Conservation (phyloP, 2,329 filamentous ascomycete species). For the Harringtonia lauricola region DNA sequence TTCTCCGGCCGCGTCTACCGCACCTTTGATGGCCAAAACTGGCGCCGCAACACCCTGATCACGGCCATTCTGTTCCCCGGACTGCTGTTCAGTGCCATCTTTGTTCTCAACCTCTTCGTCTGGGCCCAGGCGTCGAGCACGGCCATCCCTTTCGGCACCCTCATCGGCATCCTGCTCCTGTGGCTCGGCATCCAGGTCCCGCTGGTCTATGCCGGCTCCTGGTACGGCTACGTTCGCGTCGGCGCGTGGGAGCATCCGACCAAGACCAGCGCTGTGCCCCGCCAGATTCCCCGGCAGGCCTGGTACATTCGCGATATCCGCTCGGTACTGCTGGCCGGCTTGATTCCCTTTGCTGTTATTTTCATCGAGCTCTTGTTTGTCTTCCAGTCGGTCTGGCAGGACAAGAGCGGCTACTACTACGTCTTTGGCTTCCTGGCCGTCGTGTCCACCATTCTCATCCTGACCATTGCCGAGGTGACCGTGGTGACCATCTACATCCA, state of each 20-base stretch:
- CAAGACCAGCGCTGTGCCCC: conserved; percentile 58
- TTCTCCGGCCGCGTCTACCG: conserved; percentile 76
- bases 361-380: conserved; percentile 17
- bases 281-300: conserved; percentile 62
- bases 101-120: conserved; percentile 78
- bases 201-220: conserved; percentile 70
- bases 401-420: conserved; percentile 88
- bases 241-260: conserved; percentile 72
- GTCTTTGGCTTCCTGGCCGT: conserved; percentile 78
- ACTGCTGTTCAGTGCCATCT: conserved; percentile 61
- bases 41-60: conserved; percentile 64
- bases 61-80: conserved; percentile 74
- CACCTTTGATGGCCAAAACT: conserved; percentile 67
- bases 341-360: conserved; percentile 64
- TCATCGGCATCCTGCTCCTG: conserved; percentile 60
- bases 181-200: conserved; percentile 84
- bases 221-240: conserved; percentile 59
- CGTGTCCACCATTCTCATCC: conserved; percentile 58
- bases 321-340: conserved; percentile 58
- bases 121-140: conserved; percentile 86
- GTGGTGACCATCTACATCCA: conserved; percentile 75
- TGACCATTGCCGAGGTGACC: conserved; percentile 74
- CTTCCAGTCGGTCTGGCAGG: conserved; percentile 69
- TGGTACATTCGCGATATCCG: conserved; percentile 62
- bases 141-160: conserved; percentile 71